These are phyloP conservation scores for Cardamine occulta DNA, from an alignment of 345 rosid genomes.

Conservation along the genomic window DNA sequence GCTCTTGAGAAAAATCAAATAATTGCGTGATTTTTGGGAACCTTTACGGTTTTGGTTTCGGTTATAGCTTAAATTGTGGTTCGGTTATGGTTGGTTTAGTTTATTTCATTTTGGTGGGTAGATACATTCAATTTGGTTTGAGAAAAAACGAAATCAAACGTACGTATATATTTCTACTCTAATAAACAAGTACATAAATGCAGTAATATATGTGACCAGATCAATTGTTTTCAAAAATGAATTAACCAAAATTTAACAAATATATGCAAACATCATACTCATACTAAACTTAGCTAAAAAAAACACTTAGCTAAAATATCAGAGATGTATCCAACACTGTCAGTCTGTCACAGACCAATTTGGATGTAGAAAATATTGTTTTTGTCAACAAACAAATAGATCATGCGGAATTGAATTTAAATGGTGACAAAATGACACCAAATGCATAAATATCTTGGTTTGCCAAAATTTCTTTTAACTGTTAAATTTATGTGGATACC, in stretches of 20 bases:
- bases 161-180: background rate
- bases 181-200: background rate
- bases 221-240: background rate
- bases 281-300: no score
- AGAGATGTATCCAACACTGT: no score
- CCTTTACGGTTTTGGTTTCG: constrained; percentile 7
- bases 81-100: background rate
- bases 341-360: no score
- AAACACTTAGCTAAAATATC: no score
- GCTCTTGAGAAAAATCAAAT: constrained; percentile 54
- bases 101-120: constrained; percentile 8
- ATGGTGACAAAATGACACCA: no score
- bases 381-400: no score
- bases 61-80: constrained; percentile 9
- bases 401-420: no score
- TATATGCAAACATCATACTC: background rate
- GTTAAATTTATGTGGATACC: no score
- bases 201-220: background rate
- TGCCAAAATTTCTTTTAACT: no score
- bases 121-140: constrained; percentile 15
- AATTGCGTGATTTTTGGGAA: background rate
- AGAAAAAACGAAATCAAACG: constrained; percentile 1
- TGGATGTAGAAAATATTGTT: no score
- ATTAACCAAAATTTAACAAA: background rate
- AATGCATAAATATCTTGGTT: no score